Conservation (phyloP, 139 green algal genomes). For the Chlorella sp. region DNA sequence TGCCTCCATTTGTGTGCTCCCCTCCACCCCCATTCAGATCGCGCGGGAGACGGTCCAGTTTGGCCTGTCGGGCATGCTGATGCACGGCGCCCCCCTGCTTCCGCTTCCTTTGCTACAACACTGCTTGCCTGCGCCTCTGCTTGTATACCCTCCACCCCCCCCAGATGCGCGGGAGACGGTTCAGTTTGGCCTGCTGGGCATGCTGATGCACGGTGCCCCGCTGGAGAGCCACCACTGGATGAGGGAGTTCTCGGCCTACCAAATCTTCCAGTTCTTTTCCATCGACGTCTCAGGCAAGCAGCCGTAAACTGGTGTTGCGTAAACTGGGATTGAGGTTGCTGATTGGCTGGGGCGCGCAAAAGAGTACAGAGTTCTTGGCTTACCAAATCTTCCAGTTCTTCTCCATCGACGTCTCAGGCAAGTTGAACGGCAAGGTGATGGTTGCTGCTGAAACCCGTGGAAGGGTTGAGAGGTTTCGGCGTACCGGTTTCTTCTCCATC, state of each 20-base stretch:
- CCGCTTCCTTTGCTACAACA: neutral
- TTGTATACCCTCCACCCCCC: neutral
- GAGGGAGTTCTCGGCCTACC: constrained; percentile 31
- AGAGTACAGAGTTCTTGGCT: no score
- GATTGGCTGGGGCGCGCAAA: no score
- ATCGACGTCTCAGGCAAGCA: constrained; percentile 26
- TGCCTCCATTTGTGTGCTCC: neutral
- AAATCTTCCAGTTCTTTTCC: constrained; percentile 27
- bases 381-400: constrained; percentile 26
- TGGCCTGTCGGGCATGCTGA: no score
- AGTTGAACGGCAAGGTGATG: neutral
- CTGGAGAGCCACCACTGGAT: constrained; percentile 54
- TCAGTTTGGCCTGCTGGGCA: constrained; percentile 67
- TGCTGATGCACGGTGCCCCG: constrained; percentile 52
- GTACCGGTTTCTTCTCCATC: constrained; percentile 10
- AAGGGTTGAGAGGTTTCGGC: no score
- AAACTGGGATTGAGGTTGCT: neutral
- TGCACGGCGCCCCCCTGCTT: neutral
- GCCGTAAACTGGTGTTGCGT: neutral
- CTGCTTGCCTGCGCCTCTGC: neutral
- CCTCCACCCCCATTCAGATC: neutral
- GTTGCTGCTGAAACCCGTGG: neutral
- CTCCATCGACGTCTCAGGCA: constrained; percentile 17
- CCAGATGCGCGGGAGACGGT: constrained; percentile 53
- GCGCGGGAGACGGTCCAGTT: constrained; percentile 50